phyloP scores from a whole-genome alignment of 768 basidiomycete genomes.

The Pisolithus tinctorius region DNA sequence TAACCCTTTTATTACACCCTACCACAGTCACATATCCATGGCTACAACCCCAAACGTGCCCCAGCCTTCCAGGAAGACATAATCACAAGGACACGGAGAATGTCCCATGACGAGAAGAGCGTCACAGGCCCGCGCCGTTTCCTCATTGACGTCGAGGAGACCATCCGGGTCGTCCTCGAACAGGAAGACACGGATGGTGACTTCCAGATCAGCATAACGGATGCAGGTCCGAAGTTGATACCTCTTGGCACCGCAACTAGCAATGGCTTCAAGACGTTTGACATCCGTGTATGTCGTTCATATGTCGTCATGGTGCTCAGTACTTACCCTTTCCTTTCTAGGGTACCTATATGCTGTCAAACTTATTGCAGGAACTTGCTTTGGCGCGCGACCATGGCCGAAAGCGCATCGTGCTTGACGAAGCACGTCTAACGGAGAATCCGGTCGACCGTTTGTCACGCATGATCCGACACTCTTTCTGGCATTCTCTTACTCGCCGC shows the following conservation, averaged over 20 bases:
- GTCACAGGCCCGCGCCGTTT: constrained; percentile 78
- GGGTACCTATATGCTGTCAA: constrained; percentile 99
- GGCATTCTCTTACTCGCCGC: constrained; percentile 93
- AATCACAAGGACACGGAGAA: constrained; percentile 64
- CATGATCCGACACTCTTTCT: constrained; percentile 98
- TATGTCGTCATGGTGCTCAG: not conserved
- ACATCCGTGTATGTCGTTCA: constrained; percentile 65
- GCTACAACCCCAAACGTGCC: constrained; percentile 61
- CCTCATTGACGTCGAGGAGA: constrained; percentile 96
- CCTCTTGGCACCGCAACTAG: constrained; percentile 93
- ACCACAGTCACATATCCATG: constrained; percentile 60
- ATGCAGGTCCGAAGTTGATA: constrained; percentile 95
- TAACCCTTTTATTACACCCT: constrained; percentile 11
- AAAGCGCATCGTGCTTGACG: constrained; percentile 97
- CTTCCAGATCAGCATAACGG: constrained; percentile 93
- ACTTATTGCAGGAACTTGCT: constrained; percentile 96
- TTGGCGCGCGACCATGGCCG: constrained; percentile 91
- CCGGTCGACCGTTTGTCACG: constrained; percentile 93
- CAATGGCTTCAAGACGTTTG: constrained; percentile 97
- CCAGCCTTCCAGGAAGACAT: constrained; percentile 75
- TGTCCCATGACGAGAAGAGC: constrained; percentile 92
- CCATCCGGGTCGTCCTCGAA: constrained; percentile 90
- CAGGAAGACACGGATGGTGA: constrained; percentile 98
- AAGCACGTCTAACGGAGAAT: constrained; percentile 95
- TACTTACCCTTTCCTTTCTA: constrained; percentile 26